A percentile compares a stretch with the other conserved stretches of the same genome.
Conservation (phyloP, 352 stramenopile genomes). For the Pythium biforme region DNA sequence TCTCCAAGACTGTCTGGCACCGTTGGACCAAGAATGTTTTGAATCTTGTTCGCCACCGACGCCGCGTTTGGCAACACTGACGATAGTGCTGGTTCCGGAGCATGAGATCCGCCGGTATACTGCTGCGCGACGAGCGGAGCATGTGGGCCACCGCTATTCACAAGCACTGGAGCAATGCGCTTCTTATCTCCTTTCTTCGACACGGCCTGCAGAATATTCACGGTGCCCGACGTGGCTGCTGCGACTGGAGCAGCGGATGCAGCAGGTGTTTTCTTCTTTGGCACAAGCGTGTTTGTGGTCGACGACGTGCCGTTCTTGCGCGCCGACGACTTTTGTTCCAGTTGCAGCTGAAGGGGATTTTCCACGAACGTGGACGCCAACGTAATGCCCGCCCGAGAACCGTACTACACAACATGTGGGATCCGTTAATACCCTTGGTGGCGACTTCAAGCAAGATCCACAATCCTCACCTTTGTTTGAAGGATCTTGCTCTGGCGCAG, state of each 20-base stretch:
- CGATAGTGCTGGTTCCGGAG: not conserved
- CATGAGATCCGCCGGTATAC: not conserved
- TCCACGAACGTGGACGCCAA: constrained; percentile 77
- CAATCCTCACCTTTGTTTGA: constrained; percentile 59
- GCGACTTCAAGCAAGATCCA: too few relatives aligned
- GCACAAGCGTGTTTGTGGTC: constrained; percentile 44
- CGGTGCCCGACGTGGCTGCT: constrained; percentile 14
- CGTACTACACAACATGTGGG: constrained; percentile 50
- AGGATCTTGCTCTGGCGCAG: constrained; percentile 77
- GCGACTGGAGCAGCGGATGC: constrained; percentile 12
- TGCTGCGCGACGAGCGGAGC: not conserved
- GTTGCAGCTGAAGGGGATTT: constrained; percentile 77
- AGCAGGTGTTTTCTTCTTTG: constrained; percentile 44
- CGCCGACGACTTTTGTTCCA: constrained; percentile 60
- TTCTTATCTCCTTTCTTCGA: constrained; percentile 64
- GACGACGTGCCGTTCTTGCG: constrained; percentile 13
- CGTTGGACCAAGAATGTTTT: constrained; percentile 68
- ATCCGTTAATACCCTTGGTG: not conserved
- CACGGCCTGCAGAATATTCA: constrained; percentile 38
- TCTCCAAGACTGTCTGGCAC: constrained; percentile 53
- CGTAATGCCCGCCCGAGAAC: constrained; percentile 74
- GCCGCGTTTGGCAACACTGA: constrained; percentile 35
- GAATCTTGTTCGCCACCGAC: constrained; percentile 78
- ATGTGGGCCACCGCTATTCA: constrained; percentile 22
- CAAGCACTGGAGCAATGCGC: constrained; percentile 52